Evolutionary conservation across 2,329 filamentous ascomycete genomes (phyloP).

Genomic region (Xylaria sp.): DNA sequence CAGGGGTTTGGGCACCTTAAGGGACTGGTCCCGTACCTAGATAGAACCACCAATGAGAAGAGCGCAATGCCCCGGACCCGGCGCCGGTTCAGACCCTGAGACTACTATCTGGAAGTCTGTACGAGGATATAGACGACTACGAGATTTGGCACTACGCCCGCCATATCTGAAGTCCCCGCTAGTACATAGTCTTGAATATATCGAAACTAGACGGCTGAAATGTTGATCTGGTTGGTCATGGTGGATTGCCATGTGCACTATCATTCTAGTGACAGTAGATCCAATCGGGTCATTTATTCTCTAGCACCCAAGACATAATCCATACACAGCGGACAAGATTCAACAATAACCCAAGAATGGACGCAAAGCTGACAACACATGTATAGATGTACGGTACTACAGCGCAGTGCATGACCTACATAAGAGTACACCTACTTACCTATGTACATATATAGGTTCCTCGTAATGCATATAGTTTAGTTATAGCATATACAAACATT

Average conservation of each 20-base stretch:
- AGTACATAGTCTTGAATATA: background rate
- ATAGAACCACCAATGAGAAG: slow-evolving; percentile 19
- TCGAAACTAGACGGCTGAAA: background rate
- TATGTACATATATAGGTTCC: no score
- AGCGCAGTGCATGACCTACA: no score
- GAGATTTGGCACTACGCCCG: no score
- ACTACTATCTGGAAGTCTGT: no score
- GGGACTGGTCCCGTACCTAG: slow-evolving; percentile 1
- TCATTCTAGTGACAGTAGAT: background rate
- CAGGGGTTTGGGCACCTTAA: background rate
- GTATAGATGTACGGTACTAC: no score
- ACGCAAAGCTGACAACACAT: background rate
- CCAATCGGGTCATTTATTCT: slow-evolving; percentile 15
- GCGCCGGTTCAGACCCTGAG: slow-evolving; percentile 24
- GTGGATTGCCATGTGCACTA: slow-evolving; percentile 4
- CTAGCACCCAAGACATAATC: background rate
- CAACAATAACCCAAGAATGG: background rate
- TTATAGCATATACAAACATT: no score
- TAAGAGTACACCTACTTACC: no score
- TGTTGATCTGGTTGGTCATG: background rate
- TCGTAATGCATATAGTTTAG: no score
- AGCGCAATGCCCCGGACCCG: slow-evolving; percentile 2
- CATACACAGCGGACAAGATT: background rate
- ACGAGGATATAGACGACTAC: no score
- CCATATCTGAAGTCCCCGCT: no score